Conservation (phyloP, 139 green algal species). For the Coelastrella sp. region DNA sequence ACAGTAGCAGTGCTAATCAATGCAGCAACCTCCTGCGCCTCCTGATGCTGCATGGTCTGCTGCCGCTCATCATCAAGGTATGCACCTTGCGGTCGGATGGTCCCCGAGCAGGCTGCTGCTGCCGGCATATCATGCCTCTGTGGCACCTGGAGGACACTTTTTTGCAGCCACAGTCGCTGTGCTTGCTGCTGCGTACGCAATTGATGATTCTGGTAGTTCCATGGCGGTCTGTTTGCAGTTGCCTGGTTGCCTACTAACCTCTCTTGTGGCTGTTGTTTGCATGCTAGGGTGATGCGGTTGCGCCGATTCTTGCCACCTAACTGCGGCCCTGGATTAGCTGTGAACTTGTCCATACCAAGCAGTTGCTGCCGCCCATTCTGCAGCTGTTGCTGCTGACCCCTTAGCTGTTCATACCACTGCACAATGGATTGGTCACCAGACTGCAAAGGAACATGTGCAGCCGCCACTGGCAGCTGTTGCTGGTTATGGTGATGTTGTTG, state of each 20-base stretch:
- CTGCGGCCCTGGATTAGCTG: background rate
- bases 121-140: background rate
- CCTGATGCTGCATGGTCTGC: background rate
- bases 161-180: background rate
- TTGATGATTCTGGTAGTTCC: conserved; percentile 2
- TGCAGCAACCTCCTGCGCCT: background rate
- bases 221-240: background rate
- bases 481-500: background rate
- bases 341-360: too few species aligned
- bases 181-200: background rate
- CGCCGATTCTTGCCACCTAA: background rate
- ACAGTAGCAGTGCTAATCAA: background rate
- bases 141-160: background rate
- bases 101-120: background rate
- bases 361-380: background rate
- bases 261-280: background rate
- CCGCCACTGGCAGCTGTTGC: background rate
- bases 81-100: background rate
- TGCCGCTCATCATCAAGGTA: background rate
- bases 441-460: background rate
- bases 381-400: background rate
- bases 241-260: background rate
- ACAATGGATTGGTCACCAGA: background rate
- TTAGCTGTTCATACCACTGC: background rate
- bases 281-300: background rate